Percentiles rank a stretch among this genome's conserved stretches.
Conservation (phyloP, 2,329 filamentous ascomycete genomes). For the Acrodontium crateriforme region DNA sequence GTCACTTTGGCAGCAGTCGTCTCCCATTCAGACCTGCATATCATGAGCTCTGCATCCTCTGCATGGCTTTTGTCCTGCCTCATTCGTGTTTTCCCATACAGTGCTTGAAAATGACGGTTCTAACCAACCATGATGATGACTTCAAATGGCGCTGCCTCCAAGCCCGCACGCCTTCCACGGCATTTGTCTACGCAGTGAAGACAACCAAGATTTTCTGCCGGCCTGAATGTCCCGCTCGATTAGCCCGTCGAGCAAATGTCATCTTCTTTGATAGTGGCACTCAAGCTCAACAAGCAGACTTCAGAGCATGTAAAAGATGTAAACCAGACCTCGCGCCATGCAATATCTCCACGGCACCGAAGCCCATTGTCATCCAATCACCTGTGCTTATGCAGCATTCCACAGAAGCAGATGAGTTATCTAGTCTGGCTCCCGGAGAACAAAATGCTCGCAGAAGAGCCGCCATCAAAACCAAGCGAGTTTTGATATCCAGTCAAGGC, state of each 20-base stretch:
- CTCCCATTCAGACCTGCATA: too few species aligned
- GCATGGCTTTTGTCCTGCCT: too few species aligned
- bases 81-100: too few species aligned
- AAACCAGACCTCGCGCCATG: constrained; percentile 22
- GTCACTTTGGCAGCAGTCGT: too few species aligned
- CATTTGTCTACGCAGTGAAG: constrained; percentile 41
- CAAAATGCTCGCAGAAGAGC: constrained; percentile 29
- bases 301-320: constrained; percentile 46
- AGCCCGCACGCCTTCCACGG: constrained; percentile 9
- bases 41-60: too few species aligned
- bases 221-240: constrained; percentile 45
- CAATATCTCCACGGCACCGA: too few species aligned
- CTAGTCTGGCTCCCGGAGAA: constrained; percentile 13
- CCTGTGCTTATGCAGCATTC: too few species aligned
- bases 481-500: constrained; percentile 16
- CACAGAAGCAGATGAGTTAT: too few species aligned
- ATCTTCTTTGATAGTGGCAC: constrained; percentile 36
- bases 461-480: constrained; percentile 13
- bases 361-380: too few species aligned
- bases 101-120: too few species aligned
- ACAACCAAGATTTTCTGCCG: constrained; percentile 47
- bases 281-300: constrained; percentile 37
- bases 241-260: constrained; percentile 43
- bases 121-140: too few species aligned
- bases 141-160: neutral